Evolutionary conservation across 2,329 filamentous ascomycete species (phyloP).

Genomic region (Ascochyta clinopodiicola): DNA sequence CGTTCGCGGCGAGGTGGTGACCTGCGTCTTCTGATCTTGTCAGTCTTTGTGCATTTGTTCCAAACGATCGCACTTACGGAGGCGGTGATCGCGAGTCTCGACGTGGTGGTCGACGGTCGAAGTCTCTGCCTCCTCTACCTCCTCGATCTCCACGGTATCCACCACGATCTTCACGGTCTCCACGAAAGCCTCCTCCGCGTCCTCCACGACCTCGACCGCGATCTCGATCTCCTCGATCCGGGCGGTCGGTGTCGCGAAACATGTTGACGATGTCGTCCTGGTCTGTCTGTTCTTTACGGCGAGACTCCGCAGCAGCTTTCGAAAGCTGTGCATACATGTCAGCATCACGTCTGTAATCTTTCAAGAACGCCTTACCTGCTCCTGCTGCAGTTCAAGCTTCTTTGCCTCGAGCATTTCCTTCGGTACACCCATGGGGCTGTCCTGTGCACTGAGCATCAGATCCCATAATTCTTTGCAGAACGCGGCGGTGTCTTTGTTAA

Average conservation of each 20-base stretch:
- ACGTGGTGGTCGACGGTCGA: conserved; percentile 56
- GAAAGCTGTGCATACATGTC: conserved; percentile 70
- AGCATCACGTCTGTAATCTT: conserved; percentile 14
- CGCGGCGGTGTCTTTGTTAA: conserved; percentile 85
- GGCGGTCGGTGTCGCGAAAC: conserved; percentile 68
- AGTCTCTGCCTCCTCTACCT: conserved; percentile 53
- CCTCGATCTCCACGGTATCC: conserved; percentile 50
- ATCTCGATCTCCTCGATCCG: conserved; percentile 38
- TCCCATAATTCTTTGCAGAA: conserved; percentile 97
- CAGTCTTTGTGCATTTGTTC: conserved; percentile 11
- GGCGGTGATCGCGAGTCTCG: conserved; percentile 60
- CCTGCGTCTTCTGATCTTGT: conserved; percentile 51
- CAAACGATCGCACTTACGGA: conserved; percentile 28
- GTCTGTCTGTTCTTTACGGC: conserved; percentile 67
- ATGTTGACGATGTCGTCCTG: conserved; percentile 72
- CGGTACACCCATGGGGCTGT: conserved; percentile 86
- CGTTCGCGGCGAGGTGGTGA: conserved; percentile 58
- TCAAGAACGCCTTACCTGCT: conserved; percentile 70
- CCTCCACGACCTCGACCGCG: conserved; percentile 53
- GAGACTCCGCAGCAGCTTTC: conserved; percentile 76
- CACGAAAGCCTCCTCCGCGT: conserved; percentile 49
- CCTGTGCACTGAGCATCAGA: conserved; percentile 86
- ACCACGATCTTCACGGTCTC: conserved; percentile 54
- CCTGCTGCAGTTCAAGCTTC: conserved; percentile 91
- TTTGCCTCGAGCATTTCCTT: conserved; percentile 95